phyloP scores from a whole-genome alignment of 768 basidiomycete genomes.

The Tulasnella sp. region DNA sequence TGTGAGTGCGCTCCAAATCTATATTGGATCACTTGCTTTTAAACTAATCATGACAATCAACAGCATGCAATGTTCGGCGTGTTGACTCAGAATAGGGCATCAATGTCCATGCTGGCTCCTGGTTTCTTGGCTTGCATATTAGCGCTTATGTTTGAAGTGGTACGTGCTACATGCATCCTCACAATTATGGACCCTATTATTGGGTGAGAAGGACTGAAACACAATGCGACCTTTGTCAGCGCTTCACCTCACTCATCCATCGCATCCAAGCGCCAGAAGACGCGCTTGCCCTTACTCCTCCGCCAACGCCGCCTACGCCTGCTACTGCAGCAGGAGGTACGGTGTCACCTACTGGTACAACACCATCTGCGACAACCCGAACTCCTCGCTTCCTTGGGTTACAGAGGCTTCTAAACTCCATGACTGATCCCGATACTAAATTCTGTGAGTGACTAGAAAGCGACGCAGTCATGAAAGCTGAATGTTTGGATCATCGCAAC shows the following conservation, averaged over 20 bases:
- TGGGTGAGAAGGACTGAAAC: too few relatives aligned
- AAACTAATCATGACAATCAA: not conserved
- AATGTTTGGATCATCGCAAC: too few relatives aligned
- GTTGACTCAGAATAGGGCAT: constrained; percentile 68
- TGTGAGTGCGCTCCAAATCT: constrained; percentile 24
- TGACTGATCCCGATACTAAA: constrained; percentile 12
- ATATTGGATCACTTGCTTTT: not conserved
- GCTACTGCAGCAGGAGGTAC: constrained; percentile 17
- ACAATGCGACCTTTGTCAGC: constrained; percentile 48
- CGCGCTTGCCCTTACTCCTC: constrained; percentile 23
- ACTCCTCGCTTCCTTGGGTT: not conserved
- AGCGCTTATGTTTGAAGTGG: constrained; percentile 67
- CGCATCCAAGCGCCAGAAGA: constrained; percentile 77
- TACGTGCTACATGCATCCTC: constrained; percentile 31
- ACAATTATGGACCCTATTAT: not conserved
- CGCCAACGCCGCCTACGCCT: constrained; percentile 26
- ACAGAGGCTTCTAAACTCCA: not conserved
- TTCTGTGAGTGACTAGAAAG: constrained; percentile 17
- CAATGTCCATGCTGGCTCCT: constrained; percentile 69
- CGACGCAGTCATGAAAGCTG: too few relatives aligned
- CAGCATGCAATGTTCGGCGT: constrained; percentile 80
- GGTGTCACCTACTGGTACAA: not conserved
- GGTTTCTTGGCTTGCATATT: constrained; percentile 73
- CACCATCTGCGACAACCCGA: constrained; percentile 5
- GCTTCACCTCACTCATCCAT: constrained; percentile 71